Evolutionary conservation across 2,329 filamentous ascomycete genomes (phyloP).

Genomic region (Exophiala mesophila): DNA sequence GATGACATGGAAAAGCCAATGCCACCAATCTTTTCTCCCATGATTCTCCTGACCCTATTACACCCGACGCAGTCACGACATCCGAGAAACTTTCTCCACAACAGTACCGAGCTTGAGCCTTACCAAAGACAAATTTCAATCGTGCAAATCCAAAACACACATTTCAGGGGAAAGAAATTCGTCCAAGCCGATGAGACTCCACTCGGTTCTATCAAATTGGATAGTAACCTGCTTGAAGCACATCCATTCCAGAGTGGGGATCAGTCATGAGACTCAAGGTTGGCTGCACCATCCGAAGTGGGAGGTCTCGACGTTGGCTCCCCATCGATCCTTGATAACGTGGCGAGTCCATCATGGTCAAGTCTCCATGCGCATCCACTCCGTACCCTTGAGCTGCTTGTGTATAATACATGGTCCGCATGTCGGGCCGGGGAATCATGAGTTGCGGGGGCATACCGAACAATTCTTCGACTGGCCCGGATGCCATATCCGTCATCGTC

Average conservation of each 20-base stretch:
- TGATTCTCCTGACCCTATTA: too few species aligned
- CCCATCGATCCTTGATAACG: conserved; percentile 13
- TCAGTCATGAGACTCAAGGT: too few species aligned
- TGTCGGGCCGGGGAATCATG: conserved; percentile 2
- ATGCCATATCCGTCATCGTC: conserved; percentile 13
- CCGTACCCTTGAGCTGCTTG: conserved; percentile 10
- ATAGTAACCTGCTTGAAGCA: not conserved
- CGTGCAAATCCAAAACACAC: too few species aligned
- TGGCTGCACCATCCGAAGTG: not conserved
- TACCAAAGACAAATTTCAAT: too few species aligned
- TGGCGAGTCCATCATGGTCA: conserved; percentile 11
- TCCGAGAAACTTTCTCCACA: too few species aligned
- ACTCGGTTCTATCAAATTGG: not conserved
- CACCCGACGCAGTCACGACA: too few species aligned
- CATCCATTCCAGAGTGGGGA: not conserved
- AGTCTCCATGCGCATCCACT: conserved; percentile 2
- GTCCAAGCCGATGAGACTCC: too few species aligned
- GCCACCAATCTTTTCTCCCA: too few species aligned
- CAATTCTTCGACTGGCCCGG: conserved; percentile 12
- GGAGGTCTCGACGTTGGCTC: not conserved
- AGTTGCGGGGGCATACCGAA: conserved; percentile 12
- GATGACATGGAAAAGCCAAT: too few species aligned
- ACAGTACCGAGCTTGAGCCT: too few species aligned
- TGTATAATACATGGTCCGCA: conserved; percentile 9
- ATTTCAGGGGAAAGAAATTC: too few species aligned